Conservation (phyloP, 176 grass and related monocot species). For the Cenchrus fungigraminus region DNA sequence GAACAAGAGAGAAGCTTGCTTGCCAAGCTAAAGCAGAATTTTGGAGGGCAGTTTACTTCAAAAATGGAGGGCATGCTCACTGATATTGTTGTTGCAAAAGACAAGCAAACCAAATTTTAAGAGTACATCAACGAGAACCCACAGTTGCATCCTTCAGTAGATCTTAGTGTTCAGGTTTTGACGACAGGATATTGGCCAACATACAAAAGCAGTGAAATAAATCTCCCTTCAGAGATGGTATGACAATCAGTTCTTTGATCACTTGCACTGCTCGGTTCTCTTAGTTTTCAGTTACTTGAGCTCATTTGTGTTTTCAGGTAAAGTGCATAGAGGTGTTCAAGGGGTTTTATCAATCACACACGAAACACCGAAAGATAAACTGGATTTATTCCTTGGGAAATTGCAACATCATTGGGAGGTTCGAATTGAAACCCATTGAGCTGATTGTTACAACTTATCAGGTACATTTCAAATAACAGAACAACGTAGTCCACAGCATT, state of each 20-base stretch:
- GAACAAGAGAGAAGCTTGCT: conserved; percentile 94
- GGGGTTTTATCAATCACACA: conserved; percentile 80
- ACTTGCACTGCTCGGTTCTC: background rate
- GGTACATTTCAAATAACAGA: conserved; percentile 36
- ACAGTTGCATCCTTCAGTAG: conserved; percentile 67
- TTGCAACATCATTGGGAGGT: conserved; percentile 61
- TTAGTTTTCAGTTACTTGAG: conserved; percentile 7
- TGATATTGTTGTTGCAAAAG: conserved; percentile 74
- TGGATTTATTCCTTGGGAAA: conserved; percentile 87
- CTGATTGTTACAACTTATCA: conserved; percentile 88
- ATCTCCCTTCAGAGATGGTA: conserved; percentile 95
- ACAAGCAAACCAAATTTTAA: conserved; percentile 70
- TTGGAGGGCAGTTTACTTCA: conserved; percentile 90
- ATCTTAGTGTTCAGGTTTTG: conserved; percentile 73
- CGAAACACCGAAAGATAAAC: conserved; percentile 72
- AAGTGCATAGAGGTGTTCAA: conserved; percentile 89
- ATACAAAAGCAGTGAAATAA: conserved; percentile 88
- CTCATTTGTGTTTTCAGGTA: conserved; percentile 51
- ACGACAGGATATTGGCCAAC: conserved; percentile 97
- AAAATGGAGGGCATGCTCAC: conserved; percentile 98
- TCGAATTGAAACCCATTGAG: conserved; percentile 58
- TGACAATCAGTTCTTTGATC: background rate
- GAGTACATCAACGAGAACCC: conserved; percentile 58
- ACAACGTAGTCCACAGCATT: too few species aligned
- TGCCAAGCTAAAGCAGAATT: conserved; percentile 88